Percentiles rank a stretch among this genome's conserved stretches.
Evolutionary conservation across 1,139 yeast species (phyloP).

Genomic region (Suhomyces wounanorum): DNA sequence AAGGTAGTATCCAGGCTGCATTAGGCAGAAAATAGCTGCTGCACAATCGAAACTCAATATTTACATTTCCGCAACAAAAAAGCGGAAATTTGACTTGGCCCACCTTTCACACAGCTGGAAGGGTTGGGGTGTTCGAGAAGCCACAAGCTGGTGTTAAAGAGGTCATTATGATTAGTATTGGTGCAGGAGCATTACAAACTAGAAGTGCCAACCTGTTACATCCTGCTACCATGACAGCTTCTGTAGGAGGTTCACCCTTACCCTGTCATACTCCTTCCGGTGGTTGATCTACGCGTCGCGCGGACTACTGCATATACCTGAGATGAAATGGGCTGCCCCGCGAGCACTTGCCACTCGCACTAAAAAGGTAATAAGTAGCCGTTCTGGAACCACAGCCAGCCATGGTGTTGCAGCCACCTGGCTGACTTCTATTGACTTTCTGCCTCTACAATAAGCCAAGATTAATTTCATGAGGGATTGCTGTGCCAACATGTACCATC

Average conservation of each 20-base stretch:
- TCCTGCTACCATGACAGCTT: not conserved
- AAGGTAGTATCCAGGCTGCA: not conserved
- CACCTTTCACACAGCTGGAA: too few relatives aligned
- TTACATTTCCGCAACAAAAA: not conserved
- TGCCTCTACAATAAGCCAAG: not conserved
- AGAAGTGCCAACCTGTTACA: not conserved
- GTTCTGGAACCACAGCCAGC: conserved; percentile 4
- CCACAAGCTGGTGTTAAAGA: not conserved
- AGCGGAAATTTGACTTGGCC: too few relatives aligned
- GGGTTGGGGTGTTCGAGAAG: not conserved
- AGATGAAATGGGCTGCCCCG: not conserved
- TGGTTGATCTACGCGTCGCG: not conserved
- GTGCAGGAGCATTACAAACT: not conserved
- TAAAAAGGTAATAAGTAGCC: not conserved
- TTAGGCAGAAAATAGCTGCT: not conserved
- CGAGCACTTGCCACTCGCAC: not conserved
- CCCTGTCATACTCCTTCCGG: not conserved
- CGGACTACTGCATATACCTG: not conserved
- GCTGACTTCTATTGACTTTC: not conserved
- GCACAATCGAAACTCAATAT: not conserved
- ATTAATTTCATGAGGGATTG: conserved; percentile 9
- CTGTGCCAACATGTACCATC: not conserved
- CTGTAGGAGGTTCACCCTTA: not conserved
- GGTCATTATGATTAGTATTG: not conserved
- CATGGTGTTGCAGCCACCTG: not conserved